These are phyloP conservation scores for Telopea speciosissima DNA, from an alignment of 177 flowering plant genomes.

Conservation along the genomic window DNA sequence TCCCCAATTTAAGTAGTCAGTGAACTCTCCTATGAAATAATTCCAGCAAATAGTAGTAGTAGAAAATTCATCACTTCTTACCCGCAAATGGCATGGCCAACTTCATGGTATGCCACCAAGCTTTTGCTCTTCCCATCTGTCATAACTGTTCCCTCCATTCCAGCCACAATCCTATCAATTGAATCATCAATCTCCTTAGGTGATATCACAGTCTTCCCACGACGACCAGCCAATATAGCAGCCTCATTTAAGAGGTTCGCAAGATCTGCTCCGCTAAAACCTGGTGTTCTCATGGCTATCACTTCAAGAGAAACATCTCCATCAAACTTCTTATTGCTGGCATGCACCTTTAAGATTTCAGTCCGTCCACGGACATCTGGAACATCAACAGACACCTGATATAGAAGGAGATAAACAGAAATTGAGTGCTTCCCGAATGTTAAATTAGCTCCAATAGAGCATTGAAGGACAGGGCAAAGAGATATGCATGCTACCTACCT, in stretches of 20 bases:
- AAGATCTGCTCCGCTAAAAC: constrained; percentile 97
- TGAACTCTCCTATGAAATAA: background rate
- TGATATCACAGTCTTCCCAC: constrained; percentile 72
- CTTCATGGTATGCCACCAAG: constrained; percentile 92
- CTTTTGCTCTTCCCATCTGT: constrained; percentile 95
- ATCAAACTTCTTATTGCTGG: constrained; percentile 78
- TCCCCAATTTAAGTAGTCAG: no score
- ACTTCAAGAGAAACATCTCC: constrained; percentile 87
- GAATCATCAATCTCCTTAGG: constrained; percentile 94
- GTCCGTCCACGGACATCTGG: constrained; percentile 91
- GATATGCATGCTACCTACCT: constrained; percentile 34
- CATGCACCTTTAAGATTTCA: constrained; percentile 92
- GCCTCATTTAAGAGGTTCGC: constrained; percentile 95
- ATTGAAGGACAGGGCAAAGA: background rate
- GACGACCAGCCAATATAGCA: constrained; percentile 91
- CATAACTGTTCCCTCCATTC: constrained; percentile 98
- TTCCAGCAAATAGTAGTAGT: background rate
- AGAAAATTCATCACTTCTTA: constrained; percentile 23
- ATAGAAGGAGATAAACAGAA: background rate
- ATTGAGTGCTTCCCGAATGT: background rate
- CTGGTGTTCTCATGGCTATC: constrained; percentile 97
- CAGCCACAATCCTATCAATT: constrained; percentile 92
- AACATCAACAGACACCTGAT: constrained; percentile 84
- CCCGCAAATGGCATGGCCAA: constrained; percentile 95
- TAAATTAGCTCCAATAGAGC: background rate